Percentiles rank a stretch among this genome's conserved stretches.
Conservation (phyloP, 1,284 basidiomycete genomes). For the Boletus holoroseus region DNA sequence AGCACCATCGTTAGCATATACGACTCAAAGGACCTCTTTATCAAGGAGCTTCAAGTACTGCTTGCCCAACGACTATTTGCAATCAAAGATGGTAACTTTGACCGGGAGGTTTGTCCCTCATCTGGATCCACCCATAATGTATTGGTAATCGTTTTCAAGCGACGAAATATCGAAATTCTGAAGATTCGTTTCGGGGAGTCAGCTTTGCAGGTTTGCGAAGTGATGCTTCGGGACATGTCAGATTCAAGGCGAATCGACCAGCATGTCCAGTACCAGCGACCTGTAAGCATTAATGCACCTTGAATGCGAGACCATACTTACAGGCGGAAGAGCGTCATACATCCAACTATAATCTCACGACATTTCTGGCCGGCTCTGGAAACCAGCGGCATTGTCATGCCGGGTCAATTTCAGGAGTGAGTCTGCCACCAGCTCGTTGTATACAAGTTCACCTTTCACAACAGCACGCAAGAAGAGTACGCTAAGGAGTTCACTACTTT, state of each 20-base stretch:
- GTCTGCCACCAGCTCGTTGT: conserved; percentile 23
- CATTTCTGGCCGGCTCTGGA: conserved; percentile 91
- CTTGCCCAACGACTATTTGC: conserved; percentile 79
- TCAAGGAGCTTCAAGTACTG: conserved; percentile 87
- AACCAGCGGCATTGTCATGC: conserved; percentile 67
- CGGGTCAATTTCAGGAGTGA: conserved; percentile 75
- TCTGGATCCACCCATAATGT: background rate
- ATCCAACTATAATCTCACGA: conserved; percentile 84
- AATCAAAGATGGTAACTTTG: conserved; percentile 74
- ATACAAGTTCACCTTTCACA: conserved; percentile 6
- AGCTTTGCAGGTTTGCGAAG: conserved; percentile 87
- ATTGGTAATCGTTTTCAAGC: conserved; percentile 41
- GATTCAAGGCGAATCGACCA: conserved; percentile 86
- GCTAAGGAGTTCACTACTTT: conserved; percentile 70
- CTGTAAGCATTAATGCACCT: conserved; percentile 40
- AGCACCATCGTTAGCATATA: conserved; percentile 95
- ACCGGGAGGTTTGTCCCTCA: conserved; percentile 65
- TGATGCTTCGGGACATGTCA: conserved; percentile 93
- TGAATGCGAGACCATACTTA: conserved; percentile 8
- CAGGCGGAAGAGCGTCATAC: conserved; percentile 43
- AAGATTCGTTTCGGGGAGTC: conserved; percentile 92
- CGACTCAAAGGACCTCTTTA: conserved; percentile 88
- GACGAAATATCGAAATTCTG: conserved; percentile 86
- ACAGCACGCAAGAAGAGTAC: conserved; percentile 71
- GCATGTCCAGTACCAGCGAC: conserved; percentile 70